phyloP scores from a whole-genome alignment of 768 basidiomycete genomes.

The Porpolomopsis calyptriformis region DNA sequence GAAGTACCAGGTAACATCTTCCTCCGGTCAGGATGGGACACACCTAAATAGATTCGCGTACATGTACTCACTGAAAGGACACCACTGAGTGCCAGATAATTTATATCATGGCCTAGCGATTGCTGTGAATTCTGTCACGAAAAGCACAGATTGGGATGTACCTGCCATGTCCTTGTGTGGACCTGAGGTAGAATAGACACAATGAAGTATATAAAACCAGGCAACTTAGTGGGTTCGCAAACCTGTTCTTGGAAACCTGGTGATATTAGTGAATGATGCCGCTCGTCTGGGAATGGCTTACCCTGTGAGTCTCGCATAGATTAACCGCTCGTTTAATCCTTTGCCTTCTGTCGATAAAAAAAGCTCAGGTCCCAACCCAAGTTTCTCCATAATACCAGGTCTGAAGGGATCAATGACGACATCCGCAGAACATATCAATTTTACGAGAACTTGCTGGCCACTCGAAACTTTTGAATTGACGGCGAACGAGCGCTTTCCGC shows the following conservation, averaged over 20 bases:
- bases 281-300: constrained; percentile 24
- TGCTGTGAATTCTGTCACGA: neutral
- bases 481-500: constrained; percentile 67
- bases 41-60: neutral
- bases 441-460: constrained; percentile 46
- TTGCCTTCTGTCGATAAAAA: constrained; percentile 35
- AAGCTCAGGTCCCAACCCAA: constrained; percentile 66
- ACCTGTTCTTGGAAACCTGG: constrained; percentile 58
- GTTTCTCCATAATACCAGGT: constrained; percentile 70
- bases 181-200: constrained; percentile 41
- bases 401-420: constrained; percentile 77
- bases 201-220: neutral
- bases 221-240: constrained; percentile 2
- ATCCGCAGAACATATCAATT: constrained; percentile 57
- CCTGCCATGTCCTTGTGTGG: constrained; percentile 70
- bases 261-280: neutral
- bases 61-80: constrained; percentile 44
- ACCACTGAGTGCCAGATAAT: constrained; percentile 74
- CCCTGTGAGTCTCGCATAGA: constrained; percentile 73
- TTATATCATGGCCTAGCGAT: constrained; percentile 65
- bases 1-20: constrained; percentile 59
- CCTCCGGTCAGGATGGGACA: neutral
- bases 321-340: constrained; percentile 50
- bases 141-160: constrained; percentile 18
- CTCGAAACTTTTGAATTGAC: constrained; percentile 53